These are phyloP conservation scores for Balansia obtecta DNA, from an alignment of 2,329 filamentous ascomycete species.

Conservation along the genomic window DNA sequence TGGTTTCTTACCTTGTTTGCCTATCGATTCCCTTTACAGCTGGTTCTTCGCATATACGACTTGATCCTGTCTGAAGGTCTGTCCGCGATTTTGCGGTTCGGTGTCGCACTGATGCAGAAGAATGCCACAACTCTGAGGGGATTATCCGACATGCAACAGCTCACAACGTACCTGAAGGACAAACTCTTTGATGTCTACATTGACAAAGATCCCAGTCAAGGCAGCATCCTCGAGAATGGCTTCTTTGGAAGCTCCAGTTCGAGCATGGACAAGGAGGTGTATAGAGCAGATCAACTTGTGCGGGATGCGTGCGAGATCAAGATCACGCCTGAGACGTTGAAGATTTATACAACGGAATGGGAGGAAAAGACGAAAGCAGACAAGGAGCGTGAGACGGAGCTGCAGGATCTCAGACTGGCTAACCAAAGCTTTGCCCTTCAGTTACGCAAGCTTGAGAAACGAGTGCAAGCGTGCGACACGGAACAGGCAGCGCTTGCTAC, in stretches of 20 bases:
- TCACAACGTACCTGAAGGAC: conserved; percentile 88
- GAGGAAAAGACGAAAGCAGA: conserved; percentile 78
- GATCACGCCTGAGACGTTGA: conserved; percentile 71
- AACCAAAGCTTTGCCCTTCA: conserved; percentile 59
- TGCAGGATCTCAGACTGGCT: conserved; percentile 57
- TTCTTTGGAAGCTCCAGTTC: conserved; percentile 91
- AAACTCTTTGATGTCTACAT: conserved; percentile 95
- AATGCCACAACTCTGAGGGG: conserved; percentile 65
- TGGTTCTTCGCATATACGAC: conserved; percentile 94
- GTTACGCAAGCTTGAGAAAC: conserved; percentile 76
- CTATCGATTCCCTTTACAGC: conserved; percentile 90
- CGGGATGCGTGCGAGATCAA: conserved; percentile 83
- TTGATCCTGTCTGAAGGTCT: conserved; percentile 87
- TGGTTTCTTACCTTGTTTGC: conserved; percentile 99
- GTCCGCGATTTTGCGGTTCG: conserved; percentile 87
- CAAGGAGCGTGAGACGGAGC: conserved; percentile 69
- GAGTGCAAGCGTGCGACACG: conserved; percentile 74
- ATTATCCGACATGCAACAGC: conserved; percentile 82
- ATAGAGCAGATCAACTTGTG: conserved; percentile 85
- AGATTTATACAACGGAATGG: conserved; percentile 76
- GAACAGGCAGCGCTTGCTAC: conserved; percentile 88
- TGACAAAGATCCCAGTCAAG: conserved; percentile 83
- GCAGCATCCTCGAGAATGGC: conserved; percentile 84
- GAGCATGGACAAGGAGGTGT: conserved; percentile 89
- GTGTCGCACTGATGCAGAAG: conserved; percentile 91